Percentiles rank a stretch among this genome's conserved stretches.
phyloP scores from a whole-genome alignment of 2,329 filamentous ascomycete species.

The Neonectria ditissima region DNA sequence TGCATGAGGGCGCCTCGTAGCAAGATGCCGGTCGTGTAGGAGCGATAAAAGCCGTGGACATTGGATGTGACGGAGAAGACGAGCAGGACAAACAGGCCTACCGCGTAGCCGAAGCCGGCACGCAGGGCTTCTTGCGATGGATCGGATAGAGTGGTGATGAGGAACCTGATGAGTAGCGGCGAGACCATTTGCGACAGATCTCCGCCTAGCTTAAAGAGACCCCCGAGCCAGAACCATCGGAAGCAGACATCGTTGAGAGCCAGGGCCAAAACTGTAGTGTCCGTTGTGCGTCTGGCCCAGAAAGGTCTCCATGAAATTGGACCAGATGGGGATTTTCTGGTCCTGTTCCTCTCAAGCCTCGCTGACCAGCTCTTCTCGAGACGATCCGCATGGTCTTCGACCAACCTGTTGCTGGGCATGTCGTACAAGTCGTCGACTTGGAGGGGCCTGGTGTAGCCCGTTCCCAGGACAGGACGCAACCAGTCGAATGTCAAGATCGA shows the following conservation, averaged over 20 bases:
- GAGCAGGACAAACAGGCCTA: constrained; percentile 42
- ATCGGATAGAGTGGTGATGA: constrained; percentile 37
- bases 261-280: constrained; percentile 43
- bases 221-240: constrained; percentile 46
- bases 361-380: constrained; percentile 39
- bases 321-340: neutral
- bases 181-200: constrained; percentile 36
- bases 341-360: constrained; percentile 32
- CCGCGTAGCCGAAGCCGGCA: constrained; percentile 41
- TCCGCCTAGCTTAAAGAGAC: constrained; percentile 43
- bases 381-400: constrained; percentile 36
- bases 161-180: constrained; percentile 43
- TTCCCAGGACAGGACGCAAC: constrained; percentile 37
- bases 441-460: constrained; percentile 35
- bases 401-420: constrained; percentile 25
- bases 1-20: constrained; percentile 39
- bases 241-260: constrained; percentile 49
- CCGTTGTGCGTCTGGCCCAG: constrained; percentile 41
- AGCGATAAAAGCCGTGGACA: constrained; percentile 44
- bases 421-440: constrained; percentile 37
- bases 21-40: constrained; percentile 35
- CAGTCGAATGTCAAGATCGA: constrained; percentile 41
- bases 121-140: constrained; percentile 27
- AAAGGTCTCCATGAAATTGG: constrained; percentile 34
- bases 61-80: constrained; percentile 42